Percentiles rank a stretch among this genome's conserved stretches.
These are phyloP conservation scores for Aspergillus sp. DNA, from an alignment of 2,329 filamentous ascomycete species.

Conservation along the genomic window DNA sequence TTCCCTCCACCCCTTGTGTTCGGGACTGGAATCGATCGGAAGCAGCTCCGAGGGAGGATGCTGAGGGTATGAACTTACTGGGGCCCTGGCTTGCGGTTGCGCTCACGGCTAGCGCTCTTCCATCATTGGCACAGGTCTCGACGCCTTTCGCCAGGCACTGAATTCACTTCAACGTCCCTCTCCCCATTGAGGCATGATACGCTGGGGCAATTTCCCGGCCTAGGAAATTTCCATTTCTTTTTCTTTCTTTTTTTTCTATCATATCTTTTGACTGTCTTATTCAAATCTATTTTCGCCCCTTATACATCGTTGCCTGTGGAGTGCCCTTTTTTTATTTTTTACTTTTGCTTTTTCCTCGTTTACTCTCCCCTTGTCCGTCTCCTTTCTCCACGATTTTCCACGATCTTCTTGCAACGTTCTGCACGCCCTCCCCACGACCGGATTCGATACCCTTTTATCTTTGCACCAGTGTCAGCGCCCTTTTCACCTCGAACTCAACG, in stretches of 20 bases:
- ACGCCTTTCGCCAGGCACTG: conserved; percentile 20
- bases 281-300: conserved; percentile 14
- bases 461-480: not conserved
- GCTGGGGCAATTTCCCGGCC: conserved; percentile 21
- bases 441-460: conserved; percentile 22
- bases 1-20: conserved; percentile 1
- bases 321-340: conserved; percentile 7
- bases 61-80: conserved; percentile 41
- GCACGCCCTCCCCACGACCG: conserved; percentile 34
- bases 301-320: conserved; percentile 19
- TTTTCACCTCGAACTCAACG: not conserved
- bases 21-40: conserved; percentile 9
- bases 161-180: conserved; percentile 19
- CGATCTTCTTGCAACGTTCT: conserved; percentile 33
- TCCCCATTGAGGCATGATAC: conserved; percentile 30
- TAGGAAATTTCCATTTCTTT: conserved; percentile 17
- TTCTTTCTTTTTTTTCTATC: conserved; percentile 15
- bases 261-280: conserved; percentile 5
- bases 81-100: conserved; percentile 40
- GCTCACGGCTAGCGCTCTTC: conserved; percentile 41
- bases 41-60: conserved; percentile 30
- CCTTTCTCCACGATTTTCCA: conserved; percentile 33
- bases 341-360: conserved; percentile 13
- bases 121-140: conserved; percentile 23
- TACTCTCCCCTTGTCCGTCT: conserved; percentile 17